phyloP scores from a whole-genome alignment of 73 alveolate species.

The Paramecium bursaria region DNA sequence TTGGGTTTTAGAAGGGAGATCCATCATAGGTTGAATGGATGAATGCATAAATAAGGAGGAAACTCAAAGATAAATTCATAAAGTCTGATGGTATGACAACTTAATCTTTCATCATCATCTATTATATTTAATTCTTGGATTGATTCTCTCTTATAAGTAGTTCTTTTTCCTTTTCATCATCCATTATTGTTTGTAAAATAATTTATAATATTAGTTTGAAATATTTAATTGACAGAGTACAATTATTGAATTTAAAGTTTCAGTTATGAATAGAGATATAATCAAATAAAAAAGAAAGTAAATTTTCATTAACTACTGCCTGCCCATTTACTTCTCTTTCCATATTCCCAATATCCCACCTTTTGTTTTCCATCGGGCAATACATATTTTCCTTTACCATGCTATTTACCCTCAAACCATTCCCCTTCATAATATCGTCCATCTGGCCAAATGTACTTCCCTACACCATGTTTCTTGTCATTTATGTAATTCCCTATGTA shows the following conservation, averaged over 20 bases:
- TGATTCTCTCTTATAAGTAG: not conserved
- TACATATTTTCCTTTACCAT: constrained; percentile 60
- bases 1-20: not conserved
- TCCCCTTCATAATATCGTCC: constrained; percentile 58
- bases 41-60: constrained; percentile 10
- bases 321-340: constrained; percentile 39
- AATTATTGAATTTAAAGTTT: no score
- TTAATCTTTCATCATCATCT: constrained; percentile 11
- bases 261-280: no score
- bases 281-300: no score
- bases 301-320: no score
- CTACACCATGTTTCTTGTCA: constrained; percentile 57
- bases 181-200: not conserved
- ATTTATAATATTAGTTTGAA: no score
- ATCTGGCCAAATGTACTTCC: constrained; percentile 64
- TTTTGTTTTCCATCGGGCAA: constrained; percentile 40
- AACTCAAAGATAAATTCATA: constrained; percentile 9
- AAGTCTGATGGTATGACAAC: not conserved
- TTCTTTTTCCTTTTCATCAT: constrained; percentile 47
- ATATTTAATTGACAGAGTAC: no score
- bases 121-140: constrained; percentile 3
- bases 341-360: constrained; percentile 60
- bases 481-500: constrained; percentile 82
- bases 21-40: constrained; percentile 41
- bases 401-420: constrained; percentile 56